These are phyloP conservation scores for Filobasidium floriforme DNA, from an alignment of 768 basidiomycete genomes.

Conservation along the genomic window DNA sequence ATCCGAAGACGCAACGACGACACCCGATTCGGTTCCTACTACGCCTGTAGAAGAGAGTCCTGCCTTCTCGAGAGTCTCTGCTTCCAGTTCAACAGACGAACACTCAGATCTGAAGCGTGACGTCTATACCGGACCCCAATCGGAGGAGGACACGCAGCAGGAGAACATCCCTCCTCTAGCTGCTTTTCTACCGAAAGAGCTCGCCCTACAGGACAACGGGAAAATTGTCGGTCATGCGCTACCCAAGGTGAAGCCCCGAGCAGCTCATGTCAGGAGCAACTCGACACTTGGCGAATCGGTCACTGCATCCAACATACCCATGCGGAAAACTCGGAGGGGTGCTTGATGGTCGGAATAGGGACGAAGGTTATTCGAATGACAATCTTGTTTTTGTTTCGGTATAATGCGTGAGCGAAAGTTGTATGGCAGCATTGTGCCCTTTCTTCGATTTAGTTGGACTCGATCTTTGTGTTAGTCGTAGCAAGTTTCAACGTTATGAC, in stretches of 20 bases:
- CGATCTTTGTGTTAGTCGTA: too few species aligned
- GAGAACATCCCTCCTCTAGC: slow-evolving; percentile 5
- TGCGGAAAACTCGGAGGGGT: not conserved
- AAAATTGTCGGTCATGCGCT: not conserved
- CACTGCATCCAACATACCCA: not conserved
- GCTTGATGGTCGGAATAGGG: not conserved
- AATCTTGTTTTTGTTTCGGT: not conserved
- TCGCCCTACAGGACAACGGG: not conserved
- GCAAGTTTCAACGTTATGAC: too few species aligned
- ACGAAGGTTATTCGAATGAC: not conserved
- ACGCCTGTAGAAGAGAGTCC: not conserved
- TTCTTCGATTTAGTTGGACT: too few species aligned
- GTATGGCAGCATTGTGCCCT: too few species aligned
- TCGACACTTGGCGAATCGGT: not conserved
- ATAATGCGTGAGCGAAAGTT: not conserved
- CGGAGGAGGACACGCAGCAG: not conserved
- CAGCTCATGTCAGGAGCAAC: not conserved
- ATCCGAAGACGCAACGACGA: not conserved
- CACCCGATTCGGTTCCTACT: not conserved
- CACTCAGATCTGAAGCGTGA: too few species aligned
- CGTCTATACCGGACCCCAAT: not conserved
- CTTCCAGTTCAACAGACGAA: too few species aligned
- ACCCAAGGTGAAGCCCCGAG: not conserved
- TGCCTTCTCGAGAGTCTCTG: not conserved
- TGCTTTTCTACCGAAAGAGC: not conserved